Base-by-base conservation (phyloP, 495 filamentous ascomycete species). In the Aspergillus taichungensis region DNA sequence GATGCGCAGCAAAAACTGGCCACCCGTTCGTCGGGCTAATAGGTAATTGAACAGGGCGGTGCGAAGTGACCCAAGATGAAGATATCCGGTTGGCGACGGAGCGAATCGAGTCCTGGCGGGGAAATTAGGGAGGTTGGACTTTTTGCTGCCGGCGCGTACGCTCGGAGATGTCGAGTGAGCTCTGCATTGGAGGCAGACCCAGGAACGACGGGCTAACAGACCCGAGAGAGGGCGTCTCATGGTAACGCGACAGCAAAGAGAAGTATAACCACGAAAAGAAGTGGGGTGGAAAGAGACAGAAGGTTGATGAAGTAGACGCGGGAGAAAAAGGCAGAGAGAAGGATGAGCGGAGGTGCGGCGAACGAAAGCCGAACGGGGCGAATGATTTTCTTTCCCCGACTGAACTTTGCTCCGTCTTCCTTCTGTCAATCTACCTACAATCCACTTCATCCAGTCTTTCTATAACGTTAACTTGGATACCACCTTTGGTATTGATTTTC, bases 21-120 rank as follows among this genome's bases (percentile, higher is more conserved):
- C 92, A 5, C 84, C 84, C 0, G 92, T 95, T 7, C 80, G 75
- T 60, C 82, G 89, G 9, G 92, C 92, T 29, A 91, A 73, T 2
- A 98, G 71, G 49, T 88, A 97, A 59, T 92, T 97, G 73, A 83
- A 97, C 13, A 98, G 61, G 0, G 94, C 94, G 1, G 92, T 98
- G 47, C 92, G 74, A 40, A 98, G 62, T 8, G 87, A 92, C 30
- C 92, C 92, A 30, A 98, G 75, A 65, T 98, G 92, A 12, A 97
- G 73, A 61, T 88, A 87, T 12, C 92, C 92, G 6, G 92, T 98
- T 3, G 92, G 92, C 3, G 91, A 96, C 11, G 92, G 92, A 1
- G 92, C 92, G 66, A 98, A 98, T 37, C 92, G 83, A 18, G 92
- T 96, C 46, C 92, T 76, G 27, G 85, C 88, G 36, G 92, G 88